Evolutionary conservation across 129 eudicot species (phyloP), one percentile per base, ranked within the genome.

Genomic region (Lactuca sativa): DNA sequence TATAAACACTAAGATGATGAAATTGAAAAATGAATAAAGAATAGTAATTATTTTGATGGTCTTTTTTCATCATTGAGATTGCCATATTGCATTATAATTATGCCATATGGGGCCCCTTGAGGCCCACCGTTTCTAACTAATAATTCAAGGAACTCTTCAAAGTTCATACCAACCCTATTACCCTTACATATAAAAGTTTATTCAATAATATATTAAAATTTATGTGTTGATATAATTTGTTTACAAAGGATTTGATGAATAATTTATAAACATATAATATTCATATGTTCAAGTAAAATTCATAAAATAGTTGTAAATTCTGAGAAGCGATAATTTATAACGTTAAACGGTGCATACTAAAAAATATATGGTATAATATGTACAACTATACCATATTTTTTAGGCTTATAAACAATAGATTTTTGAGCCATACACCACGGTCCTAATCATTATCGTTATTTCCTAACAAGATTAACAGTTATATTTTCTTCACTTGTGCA

Each of bases 11-110:
- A 76, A 76, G 65, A 69, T 53, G 58, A 76, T 15, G 70, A 76
- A 49, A 69, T 60, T 69, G 3, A 61, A 52, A 76, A 53, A 52
- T 57, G 18, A 76, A n/a, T 59, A 69, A 61, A 59, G 59, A 40
- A 6, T 52, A 41, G 65, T 76, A 61, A 76, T 76, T 69, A 60
- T 61, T 76, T 69, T 76, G 75, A 69, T 60, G 70, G 79, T 67
- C 74, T 75, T 75, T 75, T 56, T 75, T 9, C 79, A 74, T 74
- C 72, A 74, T 74, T 74, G 66, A 64, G 66, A 59, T 75, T 67
- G 74, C 80, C 74, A 75, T 67, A 67, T 59, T 58, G 80, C 74
- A 67, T 59, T 67, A 43, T 58, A 67, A 75, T 75, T 54, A 75
- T 75, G 53, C 43, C 16, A 58, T 13, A 18, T 67, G 34, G 62